Percentiles rank a stretch among this genome's conserved stretches.
phyloP scores from a whole-genome alignment of 306 rosid genomes.

The Astragalus glycyphyllos region DNA sequence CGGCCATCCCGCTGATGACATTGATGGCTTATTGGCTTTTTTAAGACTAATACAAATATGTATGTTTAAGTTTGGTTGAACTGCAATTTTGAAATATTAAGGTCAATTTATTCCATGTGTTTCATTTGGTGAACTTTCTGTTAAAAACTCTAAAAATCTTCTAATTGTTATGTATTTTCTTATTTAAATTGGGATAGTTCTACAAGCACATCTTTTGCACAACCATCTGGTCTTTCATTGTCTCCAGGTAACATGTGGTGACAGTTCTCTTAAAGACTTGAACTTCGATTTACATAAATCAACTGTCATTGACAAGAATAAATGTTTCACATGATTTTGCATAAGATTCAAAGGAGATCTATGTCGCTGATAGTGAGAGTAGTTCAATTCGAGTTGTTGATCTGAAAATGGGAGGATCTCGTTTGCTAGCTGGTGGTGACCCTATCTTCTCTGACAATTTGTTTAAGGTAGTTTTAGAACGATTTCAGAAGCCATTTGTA shows the following conservation, averaged over 20 bases:
- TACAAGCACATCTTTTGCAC: constrained; percentile 87
- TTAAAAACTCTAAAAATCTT: constrained; percentile 31
- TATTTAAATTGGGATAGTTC: constrained; percentile 59
- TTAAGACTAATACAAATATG: neutral
- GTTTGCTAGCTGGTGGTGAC: constrained; percentile 91
- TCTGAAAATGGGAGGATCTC: constrained; percentile 86
- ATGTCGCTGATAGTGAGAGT: constrained; percentile 96
- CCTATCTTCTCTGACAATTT: constrained; percentile 79
- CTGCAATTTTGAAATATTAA: constrained; percentile 23
- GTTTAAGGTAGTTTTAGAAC: constrained; percentile 67
- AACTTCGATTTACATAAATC: constrained; percentile 29
- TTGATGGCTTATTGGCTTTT: constrained; percentile 18
- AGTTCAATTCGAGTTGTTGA: constrained; percentile 88
- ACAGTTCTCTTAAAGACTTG: constrained; percentile 35
- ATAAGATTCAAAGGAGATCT: constrained; percentile 69
- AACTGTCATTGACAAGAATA: constrained; percentile 26
- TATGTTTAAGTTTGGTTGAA: constrained; percentile 31
- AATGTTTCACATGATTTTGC: constrained; percentile 37
- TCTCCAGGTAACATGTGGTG: constrained; percentile 71
- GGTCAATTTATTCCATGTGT: constrained; percentile 20
- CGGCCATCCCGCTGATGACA: neutral
- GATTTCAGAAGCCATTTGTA: constrained; percentile 32
- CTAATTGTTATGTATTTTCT: constrained; percentile 21
- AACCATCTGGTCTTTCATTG: constrained; percentile 93
- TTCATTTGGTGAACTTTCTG: constrained; percentile 30